phyloP scores from a whole-genome alignment of 2,329 filamentous ascomycete genomes.

The Monilinia vaccinii-corymbosi region DNA sequence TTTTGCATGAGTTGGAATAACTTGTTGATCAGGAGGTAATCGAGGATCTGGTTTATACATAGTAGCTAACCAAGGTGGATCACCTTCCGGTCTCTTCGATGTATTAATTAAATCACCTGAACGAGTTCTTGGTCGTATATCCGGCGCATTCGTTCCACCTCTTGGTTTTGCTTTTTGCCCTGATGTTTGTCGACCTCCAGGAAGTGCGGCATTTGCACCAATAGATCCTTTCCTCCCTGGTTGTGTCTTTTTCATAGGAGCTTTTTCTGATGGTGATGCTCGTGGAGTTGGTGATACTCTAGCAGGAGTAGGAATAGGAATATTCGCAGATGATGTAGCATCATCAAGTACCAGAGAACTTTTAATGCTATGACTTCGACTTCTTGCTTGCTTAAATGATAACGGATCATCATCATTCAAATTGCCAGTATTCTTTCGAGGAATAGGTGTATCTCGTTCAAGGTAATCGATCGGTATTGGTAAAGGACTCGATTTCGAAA shows the following conservation, averaged over 20 bases:
- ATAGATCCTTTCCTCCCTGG: conserved; percentile 18
- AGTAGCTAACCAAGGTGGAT: conserved; percentile 88
- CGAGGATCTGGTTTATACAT: conserved; percentile 95
- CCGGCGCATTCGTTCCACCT: conserved; percentile 38
- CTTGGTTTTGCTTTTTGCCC: conserved; percentile 48
- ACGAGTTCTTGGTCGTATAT: conserved; percentile 52
- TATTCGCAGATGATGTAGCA: conserved; percentile 29
- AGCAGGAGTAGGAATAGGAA: conserved; percentile 25
- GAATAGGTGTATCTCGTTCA: conserved; percentile 62
- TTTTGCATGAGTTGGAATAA: conserved; percentile 87
- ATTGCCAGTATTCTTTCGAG: conserved; percentile 50
- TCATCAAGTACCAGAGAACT: conserved; percentile 38
- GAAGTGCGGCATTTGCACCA: conserved; percentile 3
- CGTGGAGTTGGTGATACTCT: conserved; percentile 33
- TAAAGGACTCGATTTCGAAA: conserved; percentile 69
- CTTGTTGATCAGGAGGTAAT: conserved; percentile 87
- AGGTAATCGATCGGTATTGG: conserved; percentile 64
- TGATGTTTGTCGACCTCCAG: conserved; percentile 27
- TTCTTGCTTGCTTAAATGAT: conserved; percentile 51
- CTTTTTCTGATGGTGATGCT: conserved; percentile 35
- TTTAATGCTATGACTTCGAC: conserved; percentile 61
- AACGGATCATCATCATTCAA: conserved; percentile 45
- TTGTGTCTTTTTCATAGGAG: conserved; percentile 42
- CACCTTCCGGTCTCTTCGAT: conserved; percentile 69
- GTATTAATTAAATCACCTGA: conserved; percentile 44